Percentiles rank a stretch among this genome's conserved stretches.
Evolutionary conservation across 108 stramenopile species (phyloP).

Genomic region (Cyclostephanos invisitatus): DNA sequence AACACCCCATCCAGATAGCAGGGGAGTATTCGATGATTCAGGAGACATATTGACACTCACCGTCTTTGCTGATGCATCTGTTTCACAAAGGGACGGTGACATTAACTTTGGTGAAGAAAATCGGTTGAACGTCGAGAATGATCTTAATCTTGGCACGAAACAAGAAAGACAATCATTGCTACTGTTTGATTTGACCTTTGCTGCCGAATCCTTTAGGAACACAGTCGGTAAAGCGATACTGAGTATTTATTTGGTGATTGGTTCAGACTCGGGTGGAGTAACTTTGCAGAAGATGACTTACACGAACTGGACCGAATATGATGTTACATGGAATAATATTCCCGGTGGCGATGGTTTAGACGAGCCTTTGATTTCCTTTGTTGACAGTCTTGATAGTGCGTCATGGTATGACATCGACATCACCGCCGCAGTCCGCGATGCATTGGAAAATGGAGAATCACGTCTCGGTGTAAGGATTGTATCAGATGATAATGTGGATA

Average conservation of each 20-base stretch:
- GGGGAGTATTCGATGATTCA: conserved; percentile 21
- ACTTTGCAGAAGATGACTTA: conserved; percentile 36
- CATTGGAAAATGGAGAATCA: conserved; percentile 23
- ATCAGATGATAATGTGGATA: conserved; percentile 19
- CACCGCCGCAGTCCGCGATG: conserved; percentile 40
- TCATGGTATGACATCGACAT: conserved; percentile 44
- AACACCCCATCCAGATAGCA: conserved; percentile 6
- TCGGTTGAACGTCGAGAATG: conserved; percentile 16
- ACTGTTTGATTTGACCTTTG: conserved; percentile 40
- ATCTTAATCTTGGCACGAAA: conserved; percentile 16
- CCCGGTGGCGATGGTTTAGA: conserved; percentile 38
- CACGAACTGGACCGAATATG: conserved; percentile 31
- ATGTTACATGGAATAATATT: conserved; percentile 33
- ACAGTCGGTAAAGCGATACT: conserved; percentile 25
- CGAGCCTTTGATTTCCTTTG: conserved; percentile 35
- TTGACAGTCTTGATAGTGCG: conserved; percentile 21
- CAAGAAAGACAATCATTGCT: conserved; percentile 33
- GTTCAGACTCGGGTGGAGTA: conserved; percentile 34
- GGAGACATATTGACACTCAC: conserved; percentile 27
- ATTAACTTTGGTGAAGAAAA: conserved; percentile 35
- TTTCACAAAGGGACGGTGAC: conserved; percentile 15
- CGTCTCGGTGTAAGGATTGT: conserved; percentile 34
- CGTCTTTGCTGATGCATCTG: conserved; percentile 32
- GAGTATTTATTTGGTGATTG: conserved; percentile 23
- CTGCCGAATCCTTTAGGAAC: conserved; percentile 14